Percentiles rank a stretch among this genome's conserved stretches.
phyloP scores from a whole-genome alignment of 495 filamentous ascomycete species.

The Penicillium turbatum region DNA sequence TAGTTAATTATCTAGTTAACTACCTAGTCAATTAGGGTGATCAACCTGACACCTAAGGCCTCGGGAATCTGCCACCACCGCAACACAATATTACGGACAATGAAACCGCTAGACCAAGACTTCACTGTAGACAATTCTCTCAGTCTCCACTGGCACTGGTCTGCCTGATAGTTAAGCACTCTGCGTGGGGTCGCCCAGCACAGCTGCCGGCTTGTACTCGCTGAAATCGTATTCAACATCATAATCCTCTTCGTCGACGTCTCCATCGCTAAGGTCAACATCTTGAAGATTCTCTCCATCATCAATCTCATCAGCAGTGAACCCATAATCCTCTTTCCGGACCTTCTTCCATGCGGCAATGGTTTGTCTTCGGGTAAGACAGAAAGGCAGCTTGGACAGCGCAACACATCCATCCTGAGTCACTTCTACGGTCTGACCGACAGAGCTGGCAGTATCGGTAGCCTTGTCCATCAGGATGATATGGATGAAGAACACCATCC shows the following conservation, averaged over 20 bases:
- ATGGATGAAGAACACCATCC: slow-evolving; percentile 28
- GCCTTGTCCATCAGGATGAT: slow-evolving; percentile 28
- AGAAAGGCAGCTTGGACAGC: slow-evolving; percentile 24
- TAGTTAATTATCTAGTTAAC: too few species aligned
- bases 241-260: slow-evolving; percentile 22
- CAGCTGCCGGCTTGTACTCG: slow-evolving; percentile 16
- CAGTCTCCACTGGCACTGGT: not conserved
- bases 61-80: too few species aligned
- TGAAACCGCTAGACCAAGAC: not conserved
- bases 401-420: slow-evolving; percentile 20
- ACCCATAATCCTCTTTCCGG: slow-evolving; percentile 24
- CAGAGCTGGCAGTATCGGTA: slow-evolving; percentile 24
- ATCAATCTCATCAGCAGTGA: slow-evolving; percentile 16
- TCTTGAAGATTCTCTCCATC: slow-evolving; percentile 22
- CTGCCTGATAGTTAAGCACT: slow-evolving; percentile 9
- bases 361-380: slow-evolving; percentile 20
- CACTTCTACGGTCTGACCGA: slow-evolving; percentile 25
- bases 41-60: too few species aligned
- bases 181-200: slow-evolving; percentile 18
- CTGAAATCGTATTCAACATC: slow-evolving; percentile 26
- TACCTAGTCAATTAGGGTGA: too few species aligned
- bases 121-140: not conserved
- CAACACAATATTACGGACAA: not conserved
- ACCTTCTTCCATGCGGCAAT: slow-evolving; percentile 26
- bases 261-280: slow-evolving; percentile 21